Evolutionary conservation across 768 basidiomycete species (phyloP), one percentile per base, ranked within the genome.

Genomic region (Lentinula sp.): DNA sequence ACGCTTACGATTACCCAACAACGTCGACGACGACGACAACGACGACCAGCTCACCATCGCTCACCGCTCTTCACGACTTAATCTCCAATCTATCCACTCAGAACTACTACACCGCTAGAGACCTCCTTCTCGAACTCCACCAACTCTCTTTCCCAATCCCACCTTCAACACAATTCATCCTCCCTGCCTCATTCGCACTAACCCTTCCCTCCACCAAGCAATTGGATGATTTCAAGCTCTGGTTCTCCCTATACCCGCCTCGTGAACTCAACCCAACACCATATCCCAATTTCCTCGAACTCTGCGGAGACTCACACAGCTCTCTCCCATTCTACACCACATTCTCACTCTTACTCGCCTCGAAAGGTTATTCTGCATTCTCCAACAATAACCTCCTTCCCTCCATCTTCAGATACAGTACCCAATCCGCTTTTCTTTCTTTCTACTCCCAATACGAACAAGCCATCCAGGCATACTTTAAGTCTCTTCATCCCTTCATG

Each of bases 351-450:
- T 68, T 77, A 23, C 65, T 75, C 48, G 70, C 76, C 4, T 64
- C 62, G 4, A 81, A 80, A 65, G 80, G 80, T 4, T 79, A 75
- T 61, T 62, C 62, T 3, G 42, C 62, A 10, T 45, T 61, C 1
- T 57, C 78, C 18, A 57, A 57, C 34, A 42, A 34, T 4, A 62
- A 65, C 7, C 65, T 72, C 54, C 61, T 83, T 35, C 72, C 76
- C 1, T 68, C 70, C 4, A 68, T 88, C 18, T 70, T 80, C 42
- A 78, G 78, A 21, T 81, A 77, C 67, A 74, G 79, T 2, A 60
- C 68, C 5, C 71, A 73, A 3, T 63, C 70, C 1, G 65, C 73
- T 46, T 71, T 73, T 60, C 62, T 68, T 49, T 62, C 61, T 5
- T 85, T 84, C 65, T 61, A 88, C 37, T 59, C 71, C 8, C 70